A percentile compares a stretch with the other conserved stretches of the same genome.
These are phyloP conservation scores for Leccinum disarticulatum DNA, from an alignment of 768 basidiomycete species.

Conservation along the genomic window DNA sequence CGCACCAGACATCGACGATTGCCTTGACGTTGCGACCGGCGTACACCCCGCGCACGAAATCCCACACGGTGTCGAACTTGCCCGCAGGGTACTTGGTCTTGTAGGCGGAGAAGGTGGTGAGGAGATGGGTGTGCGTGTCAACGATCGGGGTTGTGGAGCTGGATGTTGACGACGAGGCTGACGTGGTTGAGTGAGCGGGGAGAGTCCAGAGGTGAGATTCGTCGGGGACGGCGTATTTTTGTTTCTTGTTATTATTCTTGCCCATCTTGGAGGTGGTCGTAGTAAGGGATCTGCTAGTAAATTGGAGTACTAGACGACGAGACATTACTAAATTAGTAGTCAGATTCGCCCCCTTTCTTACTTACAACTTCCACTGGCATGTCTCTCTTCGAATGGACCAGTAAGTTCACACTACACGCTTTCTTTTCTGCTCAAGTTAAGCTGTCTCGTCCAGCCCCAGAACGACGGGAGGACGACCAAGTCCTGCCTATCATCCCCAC, in stretches of 20 bases:
- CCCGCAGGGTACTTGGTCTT: conserved; percentile 59
- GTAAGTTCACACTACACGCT: no score
- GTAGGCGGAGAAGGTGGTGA: conserved; percentile 69
- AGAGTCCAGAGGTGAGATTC: conserved; percentile 36
- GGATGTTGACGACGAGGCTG: background rate
- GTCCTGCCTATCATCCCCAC: no score
- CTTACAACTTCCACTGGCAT: no score
- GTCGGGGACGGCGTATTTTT: conserved; percentile 25
- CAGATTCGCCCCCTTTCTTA: no score
- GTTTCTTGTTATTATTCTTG: conserved; percentile 43
- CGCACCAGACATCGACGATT: conserved; percentile 89
- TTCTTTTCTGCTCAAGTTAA: no score
- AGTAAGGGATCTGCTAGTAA: no score
- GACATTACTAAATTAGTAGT: no score
- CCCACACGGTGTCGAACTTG: conserved; percentile 54
- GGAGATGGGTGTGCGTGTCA: conserved; percentile 86
- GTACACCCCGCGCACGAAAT: conserved; percentile 68
- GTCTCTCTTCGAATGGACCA: no score
- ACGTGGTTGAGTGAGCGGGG: conserved; percentile 29
- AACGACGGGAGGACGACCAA: no score
- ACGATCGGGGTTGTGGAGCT: conserved; percentile 45
- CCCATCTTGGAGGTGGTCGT: conserved; percentile 32
- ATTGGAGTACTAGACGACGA: no score
- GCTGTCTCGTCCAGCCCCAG: no score
- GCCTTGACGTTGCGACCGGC: conserved; percentile 54